Conservation (phyloP, 306 rosid genomes). For the Lupinus albus region DNA sequence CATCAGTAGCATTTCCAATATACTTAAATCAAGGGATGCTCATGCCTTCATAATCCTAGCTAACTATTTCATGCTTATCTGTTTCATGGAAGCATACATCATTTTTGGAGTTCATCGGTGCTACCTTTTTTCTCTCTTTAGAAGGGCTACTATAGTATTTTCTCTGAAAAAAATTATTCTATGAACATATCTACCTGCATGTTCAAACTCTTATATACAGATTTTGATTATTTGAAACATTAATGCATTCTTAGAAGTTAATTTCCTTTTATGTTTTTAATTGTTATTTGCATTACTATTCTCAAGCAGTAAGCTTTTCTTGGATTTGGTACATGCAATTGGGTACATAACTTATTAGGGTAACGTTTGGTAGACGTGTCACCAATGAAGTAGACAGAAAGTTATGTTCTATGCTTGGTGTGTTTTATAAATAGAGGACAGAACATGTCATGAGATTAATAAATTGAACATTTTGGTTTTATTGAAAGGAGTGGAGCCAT, state of each 20-base stretch:
- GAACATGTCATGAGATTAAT: too few species aligned
- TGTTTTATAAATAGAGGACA: too few species aligned
- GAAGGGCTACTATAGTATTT: slow-evolving; percentile 46
- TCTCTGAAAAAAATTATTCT: slow-evolving; percentile 16
- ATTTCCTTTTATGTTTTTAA: slow-evolving; percentile 2
- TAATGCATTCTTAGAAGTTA: not conserved
- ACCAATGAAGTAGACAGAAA: too few species aligned
- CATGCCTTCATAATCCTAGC: slow-evolving; percentile 46
- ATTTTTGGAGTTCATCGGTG: slow-evolving; percentile 43
- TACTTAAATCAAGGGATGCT: not conserved
- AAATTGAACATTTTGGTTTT: too few species aligned
- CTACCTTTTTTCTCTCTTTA: slow-evolving; percentile 45
- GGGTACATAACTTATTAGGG: not conserved
- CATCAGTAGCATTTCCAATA: not conserved
- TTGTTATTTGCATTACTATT: not conserved
- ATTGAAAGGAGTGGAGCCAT: too few species aligned
- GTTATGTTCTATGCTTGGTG: too few species aligned
- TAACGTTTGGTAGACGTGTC: too few species aligned
- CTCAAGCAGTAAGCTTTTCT: not conserved
- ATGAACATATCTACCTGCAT: not conserved
- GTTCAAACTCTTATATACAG: not conserved
- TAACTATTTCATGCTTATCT: slow-evolving; percentile 37
- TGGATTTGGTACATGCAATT: slow-evolving; percentile 16
- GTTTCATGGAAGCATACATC: slow-evolving; percentile 52
- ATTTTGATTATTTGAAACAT: not conserved